Percentiles rank a stretch among this genome's conserved stretches.
These are phyloP conservation scores for Aspergillus costaricaensis DNA, from an alignment of 2,329 filamentous ascomycete genomes.

Conservation along the genomic window DNA sequence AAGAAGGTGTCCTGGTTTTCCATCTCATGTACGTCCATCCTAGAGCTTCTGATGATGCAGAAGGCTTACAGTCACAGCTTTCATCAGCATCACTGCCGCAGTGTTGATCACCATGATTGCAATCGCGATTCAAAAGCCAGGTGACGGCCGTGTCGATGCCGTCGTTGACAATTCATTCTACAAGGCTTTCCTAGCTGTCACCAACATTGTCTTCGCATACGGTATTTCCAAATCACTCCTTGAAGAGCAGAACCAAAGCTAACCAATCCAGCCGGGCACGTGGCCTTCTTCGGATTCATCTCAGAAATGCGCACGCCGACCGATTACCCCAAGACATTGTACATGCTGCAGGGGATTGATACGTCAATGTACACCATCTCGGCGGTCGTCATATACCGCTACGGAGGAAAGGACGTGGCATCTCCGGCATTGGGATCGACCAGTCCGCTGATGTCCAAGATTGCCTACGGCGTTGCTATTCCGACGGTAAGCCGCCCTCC, in stretches of 20 bases:
- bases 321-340: conserved; percentile 64
- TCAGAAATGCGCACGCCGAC: conserved; percentile 63
- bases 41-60: not conserved
- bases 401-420: conserved; percentile 60
- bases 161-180: conserved; percentile 49
- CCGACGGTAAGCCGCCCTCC: conserved; percentile 51
- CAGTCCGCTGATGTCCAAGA: conserved; percentile 57
- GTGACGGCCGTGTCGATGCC: conserved; percentile 35
- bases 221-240: conserved; percentile 30
- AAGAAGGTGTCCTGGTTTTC: conserved; percentile 62
- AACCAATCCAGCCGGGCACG: conserved; percentile 52
- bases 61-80: conserved; percentile 46
- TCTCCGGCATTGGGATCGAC: conserved; percentile 68
- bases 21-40: conserved; percentile 44
- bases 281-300: conserved; percentile 68
- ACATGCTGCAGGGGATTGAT: conserved; percentile 61
- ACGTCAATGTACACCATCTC: conserved; percentile 66
- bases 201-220: conserved; percentile 72
- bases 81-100: conserved; percentile 58
- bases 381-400: conserved; percentile 68
- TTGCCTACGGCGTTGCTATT: conserved; percentile 67
- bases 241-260: not conserved
- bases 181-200: conserved; percentile 61
- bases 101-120: conserved; percentile 67
- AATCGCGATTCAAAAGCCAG: conserved; percentile 56